A percentile compares a stretch with the other conserved stretches of the same genome.
Evolutionary conservation across 2,329 filamentous ascomycete genomes (phyloP).

Genomic region (Fusarium piperis): DNA sequence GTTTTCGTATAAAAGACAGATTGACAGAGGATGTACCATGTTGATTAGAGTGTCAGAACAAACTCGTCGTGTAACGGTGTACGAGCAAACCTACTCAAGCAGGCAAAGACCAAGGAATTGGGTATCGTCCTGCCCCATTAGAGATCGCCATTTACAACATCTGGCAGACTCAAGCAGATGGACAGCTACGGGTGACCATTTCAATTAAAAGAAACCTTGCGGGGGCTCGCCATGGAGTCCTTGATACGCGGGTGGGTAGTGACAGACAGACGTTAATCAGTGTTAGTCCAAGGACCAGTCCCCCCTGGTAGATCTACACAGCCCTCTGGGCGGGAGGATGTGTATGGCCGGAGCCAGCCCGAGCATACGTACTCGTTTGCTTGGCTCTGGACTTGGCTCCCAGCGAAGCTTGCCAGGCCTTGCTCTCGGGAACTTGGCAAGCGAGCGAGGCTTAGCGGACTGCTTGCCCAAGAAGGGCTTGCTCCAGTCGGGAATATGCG

Average conservation of each 20-base stretch:
- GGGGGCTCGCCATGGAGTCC: background rate
- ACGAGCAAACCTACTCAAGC: background rate
- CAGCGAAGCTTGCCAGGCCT: background rate
- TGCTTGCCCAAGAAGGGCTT: background rate
- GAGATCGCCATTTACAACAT: background rate
- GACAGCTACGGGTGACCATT: slow-evolving; percentile 1
- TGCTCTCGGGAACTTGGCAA: background rate
- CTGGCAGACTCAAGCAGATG: background rate
- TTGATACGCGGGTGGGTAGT: background rate
- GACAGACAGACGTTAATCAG: background rate
- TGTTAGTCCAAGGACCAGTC: background rate
- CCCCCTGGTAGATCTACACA: background rate
- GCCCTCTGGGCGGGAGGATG: background rate
- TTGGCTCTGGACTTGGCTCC: slow-evolving; percentile 10
- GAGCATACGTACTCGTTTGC: slow-evolving; percentile 8
- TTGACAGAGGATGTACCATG: background rate
- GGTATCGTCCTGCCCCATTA: background rate
- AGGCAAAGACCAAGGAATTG: background rate
- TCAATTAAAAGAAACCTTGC: background rate
- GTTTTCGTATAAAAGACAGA: background rate
- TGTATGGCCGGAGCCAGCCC: background rate
- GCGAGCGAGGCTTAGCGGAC: slow-evolving; percentile 1
- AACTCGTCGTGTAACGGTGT: background rate
- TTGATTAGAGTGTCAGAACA: background rate
- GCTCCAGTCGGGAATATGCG: background rate